phyloP scores from a whole-genome alignment of 2,329 filamentous ascomycete species.

The Clarireedia sp. region DNA sequence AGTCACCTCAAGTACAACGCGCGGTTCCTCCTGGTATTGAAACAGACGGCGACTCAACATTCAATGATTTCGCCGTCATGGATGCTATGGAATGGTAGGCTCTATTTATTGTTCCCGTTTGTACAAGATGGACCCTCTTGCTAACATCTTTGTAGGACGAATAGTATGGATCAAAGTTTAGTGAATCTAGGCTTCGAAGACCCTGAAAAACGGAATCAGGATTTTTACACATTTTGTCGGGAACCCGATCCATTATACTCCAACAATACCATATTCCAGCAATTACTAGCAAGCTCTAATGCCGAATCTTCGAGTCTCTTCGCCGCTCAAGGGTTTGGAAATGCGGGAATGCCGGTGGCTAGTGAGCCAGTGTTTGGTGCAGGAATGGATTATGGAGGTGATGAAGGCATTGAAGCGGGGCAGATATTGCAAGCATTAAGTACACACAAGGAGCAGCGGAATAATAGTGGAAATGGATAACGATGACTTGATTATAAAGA shows the following conservation, averaged over 20 bases:
- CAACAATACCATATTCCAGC: slow-evolving; percentile 26
- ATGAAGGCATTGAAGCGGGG: slow-evolving; percentile 27
- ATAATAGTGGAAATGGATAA: slow-evolving; percentile 1
- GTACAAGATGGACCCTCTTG: neutral
- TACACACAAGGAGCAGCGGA: slow-evolving; percentile 21
- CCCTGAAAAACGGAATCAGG: slow-evolving; percentile 28
- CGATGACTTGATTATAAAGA: neutral
- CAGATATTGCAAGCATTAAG: slow-evolving; percentile 28
- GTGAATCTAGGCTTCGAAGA: slow-evolving; percentile 31
- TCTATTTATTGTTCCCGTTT: neutral
- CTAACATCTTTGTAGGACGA: slow-evolving; percentile 22
- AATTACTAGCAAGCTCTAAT: slow-evolving; percentile 25
- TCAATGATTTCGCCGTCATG: slow-evolving; percentile 49
- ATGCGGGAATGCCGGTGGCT: slow-evolving; percentile 7
- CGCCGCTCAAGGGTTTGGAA: slow-evolving; percentile 15
- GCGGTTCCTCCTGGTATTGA: slow-evolving; percentile 20
- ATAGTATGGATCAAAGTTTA: slow-evolving; percentile 29
- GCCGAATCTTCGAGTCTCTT: slow-evolving; percentile 20
- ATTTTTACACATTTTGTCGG: slow-evolving; percentile 28
- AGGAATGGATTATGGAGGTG: slow-evolving; percentile 17
- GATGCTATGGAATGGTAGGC: slow-evolving; percentile 43
- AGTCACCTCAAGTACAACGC: slow-evolving; percentile 14
- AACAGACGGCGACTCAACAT: slow-evolving; percentile 39
- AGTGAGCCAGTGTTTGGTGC: slow-evolving; percentile 3
- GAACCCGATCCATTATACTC: slow-evolving; percentile 27